phyloP scores from a whole-genome alignment of 2,329 filamentous ascomycete species.

The Acephala macrosclerotiorum region DNA sequence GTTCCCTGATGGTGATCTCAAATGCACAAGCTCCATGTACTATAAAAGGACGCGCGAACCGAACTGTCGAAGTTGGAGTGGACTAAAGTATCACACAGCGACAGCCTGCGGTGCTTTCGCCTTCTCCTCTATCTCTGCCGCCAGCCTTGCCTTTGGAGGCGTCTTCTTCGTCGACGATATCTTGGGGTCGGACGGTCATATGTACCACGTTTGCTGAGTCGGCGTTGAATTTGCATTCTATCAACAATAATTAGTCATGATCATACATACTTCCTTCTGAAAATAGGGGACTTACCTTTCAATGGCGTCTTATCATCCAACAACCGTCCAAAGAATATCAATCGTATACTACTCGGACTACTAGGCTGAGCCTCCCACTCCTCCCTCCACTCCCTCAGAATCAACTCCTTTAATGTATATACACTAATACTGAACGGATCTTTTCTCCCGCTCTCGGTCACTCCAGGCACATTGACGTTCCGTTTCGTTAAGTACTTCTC shows the following conservation, averaged over 20 bases:
- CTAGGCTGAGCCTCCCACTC: conserved; percentile 90
- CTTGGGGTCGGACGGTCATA: conserved; percentile 90
- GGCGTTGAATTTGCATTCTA: conserved; percentile 81
- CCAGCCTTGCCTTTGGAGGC: conserved; percentile 42
- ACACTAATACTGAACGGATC: conserved; percentile 92
- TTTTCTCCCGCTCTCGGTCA: conserved; percentile 62
- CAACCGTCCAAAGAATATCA: conserved; percentile 92
- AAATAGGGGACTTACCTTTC: conserved; percentile 67
- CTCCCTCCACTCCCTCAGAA: conserved; percentile 89
- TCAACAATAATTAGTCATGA: not conserved
- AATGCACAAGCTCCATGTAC: conserved; percentile 4
- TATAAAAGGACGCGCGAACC: not conserved
- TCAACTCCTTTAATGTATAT: conserved; percentile 93
- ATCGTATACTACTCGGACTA: conserved; percentile 85
- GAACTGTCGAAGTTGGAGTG: not conserved
- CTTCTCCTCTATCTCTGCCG: conserved; percentile 57
- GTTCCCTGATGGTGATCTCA: conserved; percentile 4
- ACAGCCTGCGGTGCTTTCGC: conserved; percentile 65
- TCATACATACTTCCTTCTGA: not conserved
- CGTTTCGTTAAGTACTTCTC: conserved; percentile 84
- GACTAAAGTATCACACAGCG: conserved; percentile 68
- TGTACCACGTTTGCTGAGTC: conserved; percentile 87
- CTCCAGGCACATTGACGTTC: conserved; percentile 76
- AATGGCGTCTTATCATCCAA: conserved; percentile 87
- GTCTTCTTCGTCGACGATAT: conserved; percentile 77